A percentile compares a stretch with the other conserved stretches of the same genome.
phyloP scores from a whole-genome alignment of 1,139 yeast species.

The Pichia sp. region DNA sequence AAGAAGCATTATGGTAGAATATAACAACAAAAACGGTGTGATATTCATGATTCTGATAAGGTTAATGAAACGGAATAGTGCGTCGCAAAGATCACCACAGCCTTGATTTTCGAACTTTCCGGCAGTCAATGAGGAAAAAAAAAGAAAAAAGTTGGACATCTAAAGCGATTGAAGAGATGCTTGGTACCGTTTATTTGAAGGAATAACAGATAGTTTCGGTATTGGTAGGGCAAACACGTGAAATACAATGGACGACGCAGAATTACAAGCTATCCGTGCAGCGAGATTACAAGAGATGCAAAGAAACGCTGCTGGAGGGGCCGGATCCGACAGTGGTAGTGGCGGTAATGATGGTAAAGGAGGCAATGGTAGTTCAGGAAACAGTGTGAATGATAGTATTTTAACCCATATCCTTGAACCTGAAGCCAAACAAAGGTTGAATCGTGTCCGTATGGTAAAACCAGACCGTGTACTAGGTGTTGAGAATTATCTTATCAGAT shows the following conservation, averaged over 20 bases:
- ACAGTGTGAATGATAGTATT: constrained; percentile 31
- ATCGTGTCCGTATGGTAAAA: constrained; percentile 81
- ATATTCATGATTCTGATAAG: too few species aligned
- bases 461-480: constrained; percentile 89
- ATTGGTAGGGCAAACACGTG: too few species aligned
- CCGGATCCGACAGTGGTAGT: neutral
- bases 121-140: too few species aligned
- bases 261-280: constrained; percentile 79
- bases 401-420: constrained; percentile 71
- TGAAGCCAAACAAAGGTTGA: constrained; percentile 79
- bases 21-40: too few species aligned
- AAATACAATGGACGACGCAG: constrained; percentile 60
- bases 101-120: too few species aligned
- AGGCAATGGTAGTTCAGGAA: neutral
- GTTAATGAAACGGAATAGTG: too few species aligned
- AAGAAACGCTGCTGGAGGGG: constrained; percentile 36
- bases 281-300: constrained; percentile 84
- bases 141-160: too few species aligned
- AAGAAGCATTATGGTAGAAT: too few species aligned
- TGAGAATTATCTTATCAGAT: constrained; percentile 69
- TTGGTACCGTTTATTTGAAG: too few species aligned
- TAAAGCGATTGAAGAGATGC: too few species aligned
- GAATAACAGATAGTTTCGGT: too few species aligned
- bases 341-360: neutral
- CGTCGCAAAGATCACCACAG: too few species aligned